phyloP scores from a whole-genome alignment of 345 rosid species.

The Citrus cavaleriei region DNA sequence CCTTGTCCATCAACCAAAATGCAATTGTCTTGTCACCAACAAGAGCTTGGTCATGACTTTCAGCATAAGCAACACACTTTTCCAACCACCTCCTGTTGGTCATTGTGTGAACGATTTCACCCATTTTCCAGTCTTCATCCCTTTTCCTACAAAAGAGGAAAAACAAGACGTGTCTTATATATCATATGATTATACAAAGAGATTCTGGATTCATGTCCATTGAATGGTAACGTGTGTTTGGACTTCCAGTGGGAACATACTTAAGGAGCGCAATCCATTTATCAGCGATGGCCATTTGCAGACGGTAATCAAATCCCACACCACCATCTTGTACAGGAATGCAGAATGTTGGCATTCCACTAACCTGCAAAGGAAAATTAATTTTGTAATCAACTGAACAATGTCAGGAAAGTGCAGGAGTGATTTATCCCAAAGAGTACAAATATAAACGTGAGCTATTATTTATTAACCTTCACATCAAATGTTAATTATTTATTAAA shows the following conservation, averaged over 20 bases:
- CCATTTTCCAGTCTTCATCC: conserved; percentile 89
- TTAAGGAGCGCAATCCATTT: conserved; percentile 96
- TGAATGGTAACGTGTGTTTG: neutral
- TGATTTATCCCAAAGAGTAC: neutral
- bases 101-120: conserved; percentile 67
- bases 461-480: neutral
- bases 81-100: conserved; percentile 90
- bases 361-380: conserved; percentile 52
- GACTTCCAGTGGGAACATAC: conserved; percentile 34
- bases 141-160: conserved; percentile 49
- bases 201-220: conserved; percentile 2
- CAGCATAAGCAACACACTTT: conserved; percentile 84
- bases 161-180: conserved; percentile 2
- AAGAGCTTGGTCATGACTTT: conserved; percentile 98
- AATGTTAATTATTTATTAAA: neutral
- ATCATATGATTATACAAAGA: conserved; percentile 1
- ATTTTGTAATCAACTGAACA: neutral
- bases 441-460: neutral
- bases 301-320: conserved; percentile 94
- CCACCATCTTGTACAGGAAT: conserved; percentile 89
- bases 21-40: conserved; percentile 99
- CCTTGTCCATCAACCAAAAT: conserved; percentile 99
- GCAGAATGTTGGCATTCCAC: conserved; percentile 98
- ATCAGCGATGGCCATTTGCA: conserved; percentile 96
- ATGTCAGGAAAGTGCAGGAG: neutral